Evolutionary conservation across 1,139 yeast species (phyloP).

Genomic region (Yamadazyma triangularis): DNA sequence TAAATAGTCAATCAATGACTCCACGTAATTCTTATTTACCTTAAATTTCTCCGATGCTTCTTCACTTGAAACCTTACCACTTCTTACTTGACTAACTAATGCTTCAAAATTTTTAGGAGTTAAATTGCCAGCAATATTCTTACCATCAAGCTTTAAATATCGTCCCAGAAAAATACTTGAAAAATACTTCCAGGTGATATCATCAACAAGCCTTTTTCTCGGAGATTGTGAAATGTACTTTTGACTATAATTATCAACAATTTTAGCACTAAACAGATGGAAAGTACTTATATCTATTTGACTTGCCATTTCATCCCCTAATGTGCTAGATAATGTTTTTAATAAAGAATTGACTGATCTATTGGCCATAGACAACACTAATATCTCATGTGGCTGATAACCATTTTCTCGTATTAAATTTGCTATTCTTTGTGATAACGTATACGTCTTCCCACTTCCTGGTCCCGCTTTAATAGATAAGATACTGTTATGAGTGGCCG

Average conservation of each 20-base stretch:
- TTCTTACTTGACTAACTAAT: constrained; percentile 27
- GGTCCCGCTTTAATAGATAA: constrained; percentile 64
- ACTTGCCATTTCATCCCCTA: constrained; percentile 29
- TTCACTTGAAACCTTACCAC: constrained; percentile 21
- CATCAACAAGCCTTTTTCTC: constrained; percentile 44
- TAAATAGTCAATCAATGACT: constrained; percentile 18
- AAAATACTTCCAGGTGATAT: constrained; percentile 47
- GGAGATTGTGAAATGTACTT: constrained; percentile 16
- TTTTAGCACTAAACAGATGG: constrained; percentile 54
- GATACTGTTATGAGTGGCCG: constrained; percentile 31
- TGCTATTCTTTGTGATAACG: constrained; percentile 53
- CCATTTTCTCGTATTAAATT: constrained; percentile 35
- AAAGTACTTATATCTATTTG: constrained; percentile 51
- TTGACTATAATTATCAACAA: constrained; percentile 39
- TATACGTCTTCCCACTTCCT: constrained; percentile 72
- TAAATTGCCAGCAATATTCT: constrained; percentile 18
- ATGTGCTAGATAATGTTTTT: constrained; percentile 24
- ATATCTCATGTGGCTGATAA: constrained; percentile 48
- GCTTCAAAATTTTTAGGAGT: constrained; percentile 28
- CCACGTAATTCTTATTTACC: constrained; percentile 19
- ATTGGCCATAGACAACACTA: constrained; percentile 68
- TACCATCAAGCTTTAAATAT: constrained; percentile 18
- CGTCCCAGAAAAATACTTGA: constrained; percentile 28
- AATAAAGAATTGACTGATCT: constrained; percentile 57
- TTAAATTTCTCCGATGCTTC: constrained; percentile 21